Conservation (phyloP, 306 rosid genomes). For the Sesbania bispinosa region DNA sequence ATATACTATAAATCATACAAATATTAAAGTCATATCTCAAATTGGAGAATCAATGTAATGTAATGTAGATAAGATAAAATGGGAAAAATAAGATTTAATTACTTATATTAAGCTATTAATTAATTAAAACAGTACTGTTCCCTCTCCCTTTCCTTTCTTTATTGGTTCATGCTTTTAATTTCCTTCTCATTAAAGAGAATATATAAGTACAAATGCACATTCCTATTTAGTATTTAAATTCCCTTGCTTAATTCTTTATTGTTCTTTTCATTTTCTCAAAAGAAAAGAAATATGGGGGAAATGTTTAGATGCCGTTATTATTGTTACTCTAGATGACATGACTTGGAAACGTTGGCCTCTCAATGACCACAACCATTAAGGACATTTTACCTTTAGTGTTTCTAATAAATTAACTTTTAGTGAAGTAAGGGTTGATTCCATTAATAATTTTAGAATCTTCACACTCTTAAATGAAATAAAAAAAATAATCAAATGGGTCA, state of each 20-base stretch:
- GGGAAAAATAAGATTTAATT: too few species aligned
- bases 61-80: too few species aligned
- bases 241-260: background rate
- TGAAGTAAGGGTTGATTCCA: constrained; percentile 13
- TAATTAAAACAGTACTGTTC: background rate
- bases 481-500: background rate
- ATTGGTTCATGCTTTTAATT: background rate
- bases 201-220: background rate
- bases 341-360: constrained; percentile 16
- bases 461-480: background rate
- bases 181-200: background rate
- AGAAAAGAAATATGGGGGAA: background rate
- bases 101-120: background rate
- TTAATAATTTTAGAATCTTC: constrained; percentile 12
- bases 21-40: too few species aligned
- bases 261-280: background rate
- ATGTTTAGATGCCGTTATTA: background rate
- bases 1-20: too few species aligned
- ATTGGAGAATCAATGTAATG: too few species aligned
- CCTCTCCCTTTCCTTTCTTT: background rate
- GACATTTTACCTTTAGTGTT: background rate
- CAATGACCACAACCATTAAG: constrained; percentile 12
- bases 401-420: background rate
- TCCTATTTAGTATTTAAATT: background rate
- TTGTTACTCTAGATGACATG: constrained; percentile 16